Conservation (phyloP, 495 filamentous ascomycete genomes). For the Lophiostoma macrostomum region DNA sequence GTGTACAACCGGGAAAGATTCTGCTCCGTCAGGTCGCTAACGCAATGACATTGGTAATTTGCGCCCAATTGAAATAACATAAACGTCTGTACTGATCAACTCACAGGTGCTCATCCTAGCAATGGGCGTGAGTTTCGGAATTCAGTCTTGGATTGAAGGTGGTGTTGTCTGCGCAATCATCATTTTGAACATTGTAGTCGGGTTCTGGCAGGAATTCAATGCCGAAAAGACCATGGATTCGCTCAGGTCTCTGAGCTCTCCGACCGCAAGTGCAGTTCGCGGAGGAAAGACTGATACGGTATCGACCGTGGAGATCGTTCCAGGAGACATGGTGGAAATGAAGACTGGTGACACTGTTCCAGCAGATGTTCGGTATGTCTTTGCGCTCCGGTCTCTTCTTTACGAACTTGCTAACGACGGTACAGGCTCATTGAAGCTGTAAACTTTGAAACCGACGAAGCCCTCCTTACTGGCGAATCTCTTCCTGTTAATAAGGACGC, state of each 20-base stretch:
- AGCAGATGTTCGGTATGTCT: conserved; percentile 56
- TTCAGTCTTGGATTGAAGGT: conserved; percentile 78
- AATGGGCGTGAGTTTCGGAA: conserved; percentile 78
- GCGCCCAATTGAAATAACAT: background rate
- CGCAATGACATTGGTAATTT: conserved; percentile 60
- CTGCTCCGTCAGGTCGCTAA: conserved; percentile 62
- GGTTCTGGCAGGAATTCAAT: conserved; percentile 78
- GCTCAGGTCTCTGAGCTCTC: conserved; percentile 71
- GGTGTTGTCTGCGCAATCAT: conserved; percentile 81
- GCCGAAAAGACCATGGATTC: conserved; percentile 87
- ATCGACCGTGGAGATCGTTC: conserved; percentile 69
- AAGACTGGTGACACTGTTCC: conserved; percentile 68
- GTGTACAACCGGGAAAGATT: conserved; percentile 58
- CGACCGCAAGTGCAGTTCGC: conserved; percentile 72
- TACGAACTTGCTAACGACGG: background rate
- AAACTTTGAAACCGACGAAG: conserved; percentile 72
- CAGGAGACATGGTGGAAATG: conserved; percentile 76
- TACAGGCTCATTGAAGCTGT: conserved; percentile 58
- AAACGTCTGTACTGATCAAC: background rate
- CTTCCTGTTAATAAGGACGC: conserved; percentile 62
- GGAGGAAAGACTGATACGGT: conserved; percentile 64
- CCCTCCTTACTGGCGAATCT: conserved; percentile 73
- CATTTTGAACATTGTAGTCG: conserved; percentile 71
- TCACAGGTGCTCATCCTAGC: conserved; percentile 72
- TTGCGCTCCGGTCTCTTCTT: background rate